Percentiles rank a stretch among this genome's conserved stretches.
Evolutionary conservation across 345 rosid species (phyloP).

Genomic region (Murraya paniculata): DNA sequence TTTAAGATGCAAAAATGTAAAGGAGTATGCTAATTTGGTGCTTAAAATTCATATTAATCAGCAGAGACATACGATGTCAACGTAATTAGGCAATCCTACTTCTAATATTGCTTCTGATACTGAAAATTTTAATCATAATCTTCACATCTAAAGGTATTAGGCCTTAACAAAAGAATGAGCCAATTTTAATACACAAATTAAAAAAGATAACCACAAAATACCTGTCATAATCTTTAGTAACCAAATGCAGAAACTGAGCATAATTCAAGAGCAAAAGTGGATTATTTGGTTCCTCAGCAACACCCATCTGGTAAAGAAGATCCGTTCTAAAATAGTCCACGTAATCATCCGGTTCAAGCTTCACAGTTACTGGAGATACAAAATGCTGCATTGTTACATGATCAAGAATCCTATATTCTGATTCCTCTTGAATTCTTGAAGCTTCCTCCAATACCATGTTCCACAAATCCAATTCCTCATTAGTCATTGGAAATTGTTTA

Average conservation of each 20-base stretch:
- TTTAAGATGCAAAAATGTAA: background rate
- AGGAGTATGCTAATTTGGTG: background rate
- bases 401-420: constrained; percentile 32
- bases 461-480: constrained; percentile 52
- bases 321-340: constrained; percentile 45
- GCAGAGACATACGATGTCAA: background rate
- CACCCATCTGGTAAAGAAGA: constrained; percentile 49
- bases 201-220: constrained; percentile 6
- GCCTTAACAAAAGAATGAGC: background rate
- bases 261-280: constrained; percentile 62
- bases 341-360: constrained; percentile 44
- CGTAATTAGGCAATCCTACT: background rate
- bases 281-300: constrained; percentile 61
- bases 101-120: background rate
- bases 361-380: constrained; percentile 37
- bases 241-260: constrained; percentile 66
- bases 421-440: constrained; percentile 27
- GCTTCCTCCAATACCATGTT: constrained; percentile 50
- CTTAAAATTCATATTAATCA: background rate
- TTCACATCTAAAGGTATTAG: background rate
- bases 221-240: constrained; percentile 60
- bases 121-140: background rate
- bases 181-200: background rate
- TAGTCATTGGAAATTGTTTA: constrained; percentile 13
- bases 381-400: constrained; percentile 29